Conservation (phyloP, 1,139 yeast genomes). For the Blastobotrys raffinosifermentans region DNA sequence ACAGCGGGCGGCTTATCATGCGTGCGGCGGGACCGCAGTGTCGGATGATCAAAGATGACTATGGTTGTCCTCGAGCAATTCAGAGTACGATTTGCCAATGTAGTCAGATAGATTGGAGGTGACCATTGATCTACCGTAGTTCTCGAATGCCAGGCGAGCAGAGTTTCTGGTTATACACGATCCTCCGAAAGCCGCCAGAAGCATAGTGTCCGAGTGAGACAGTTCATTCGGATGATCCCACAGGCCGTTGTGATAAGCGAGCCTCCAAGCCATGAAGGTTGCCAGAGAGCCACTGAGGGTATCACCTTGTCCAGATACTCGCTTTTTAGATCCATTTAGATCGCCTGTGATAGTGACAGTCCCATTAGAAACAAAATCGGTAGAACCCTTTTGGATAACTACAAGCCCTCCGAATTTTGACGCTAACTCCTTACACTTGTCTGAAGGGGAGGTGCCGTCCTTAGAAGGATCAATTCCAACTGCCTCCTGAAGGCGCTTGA, state of each 20-base stretch:
- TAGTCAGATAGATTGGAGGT: conserved; percentile 72
- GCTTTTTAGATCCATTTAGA: conserved; percentile 56
- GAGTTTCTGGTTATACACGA: conserved; percentile 63
- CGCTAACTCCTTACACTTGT: conserved; percentile 39
- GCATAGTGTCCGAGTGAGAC: conserved; percentile 36
- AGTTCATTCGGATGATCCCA: conserved; percentile 46
- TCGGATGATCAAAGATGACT: too few species aligned
- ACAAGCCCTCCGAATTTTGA: conserved; percentile 54
- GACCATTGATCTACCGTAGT: conserved; percentile 72
- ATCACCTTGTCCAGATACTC: conserved; percentile 91
- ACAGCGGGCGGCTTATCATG: too few species aligned
- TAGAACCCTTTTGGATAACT: conserved; percentile 64
- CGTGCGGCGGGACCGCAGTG: too few species aligned
- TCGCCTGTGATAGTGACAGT: conserved; percentile 21
- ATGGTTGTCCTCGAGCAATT: conserved; percentile 42
- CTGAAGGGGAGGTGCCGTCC: conserved; percentile 11
- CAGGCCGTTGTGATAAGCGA: conserved; percentile 47
- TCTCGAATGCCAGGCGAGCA: conserved; percentile 55
- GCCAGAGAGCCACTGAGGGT: conserved; percentile 68
- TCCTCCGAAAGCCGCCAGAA: conserved; percentile 73
- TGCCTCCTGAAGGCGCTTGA: conserved; percentile 55
- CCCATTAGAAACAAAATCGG: conserved; percentile 58
- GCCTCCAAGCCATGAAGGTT: conserved; percentile 61
- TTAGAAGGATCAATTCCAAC: conserved; percentile 35
- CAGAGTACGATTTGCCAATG: conserved; percentile 59